phyloP scores from a whole-genome alignment of 192 early-diverging fungal genomes.

The Phlyctochytrium bullatum region DNA sequence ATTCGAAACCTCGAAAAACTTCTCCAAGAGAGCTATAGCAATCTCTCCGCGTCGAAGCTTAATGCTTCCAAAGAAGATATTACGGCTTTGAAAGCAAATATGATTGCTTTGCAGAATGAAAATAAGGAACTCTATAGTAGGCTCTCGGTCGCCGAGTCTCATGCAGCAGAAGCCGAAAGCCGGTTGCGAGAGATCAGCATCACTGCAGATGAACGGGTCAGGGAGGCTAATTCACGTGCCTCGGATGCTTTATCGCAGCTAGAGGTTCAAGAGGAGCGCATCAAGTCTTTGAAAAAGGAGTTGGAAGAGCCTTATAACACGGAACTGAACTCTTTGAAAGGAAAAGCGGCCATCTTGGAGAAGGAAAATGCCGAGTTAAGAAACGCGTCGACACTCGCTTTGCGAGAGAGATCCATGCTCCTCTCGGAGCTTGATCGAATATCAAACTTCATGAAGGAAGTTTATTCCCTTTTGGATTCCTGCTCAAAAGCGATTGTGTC shows the following conservation, averaged over 20 bases:
- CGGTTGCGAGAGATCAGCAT: no score
- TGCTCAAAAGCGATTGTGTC: constrained; percentile 22
- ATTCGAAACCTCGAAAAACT: constrained; percentile 30
- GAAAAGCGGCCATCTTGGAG: constrained; percentile 15
- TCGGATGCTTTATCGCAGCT: no score
- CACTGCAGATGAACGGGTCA: no score
- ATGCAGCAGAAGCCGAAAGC: background rate
- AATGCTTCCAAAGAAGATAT: background rate
- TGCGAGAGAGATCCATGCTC: constrained; percentile 13
- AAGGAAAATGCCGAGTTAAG: constrained; percentile 17
- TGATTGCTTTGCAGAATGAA: constrained; percentile 17
- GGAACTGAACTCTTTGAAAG: no score
- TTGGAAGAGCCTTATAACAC: no score
- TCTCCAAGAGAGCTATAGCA: constrained; percentile 27
- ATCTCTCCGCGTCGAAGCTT: no score
- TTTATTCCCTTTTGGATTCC: constrained; percentile 25
- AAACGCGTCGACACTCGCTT: constrained; percentile 12
- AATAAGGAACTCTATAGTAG: constrained; percentile 7
- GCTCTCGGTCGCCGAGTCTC: no score
- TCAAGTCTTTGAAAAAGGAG: background rate
- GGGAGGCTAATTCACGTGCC: no score
- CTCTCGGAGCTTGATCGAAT: constrained; percentile 24
- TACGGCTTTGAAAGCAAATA: background rate
- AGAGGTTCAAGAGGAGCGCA: no score
- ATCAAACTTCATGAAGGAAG: constrained; percentile 24